phyloP scores from a whole-genome alignment of 106 monocot species.

The Amphibolis antarctica region DNA sequence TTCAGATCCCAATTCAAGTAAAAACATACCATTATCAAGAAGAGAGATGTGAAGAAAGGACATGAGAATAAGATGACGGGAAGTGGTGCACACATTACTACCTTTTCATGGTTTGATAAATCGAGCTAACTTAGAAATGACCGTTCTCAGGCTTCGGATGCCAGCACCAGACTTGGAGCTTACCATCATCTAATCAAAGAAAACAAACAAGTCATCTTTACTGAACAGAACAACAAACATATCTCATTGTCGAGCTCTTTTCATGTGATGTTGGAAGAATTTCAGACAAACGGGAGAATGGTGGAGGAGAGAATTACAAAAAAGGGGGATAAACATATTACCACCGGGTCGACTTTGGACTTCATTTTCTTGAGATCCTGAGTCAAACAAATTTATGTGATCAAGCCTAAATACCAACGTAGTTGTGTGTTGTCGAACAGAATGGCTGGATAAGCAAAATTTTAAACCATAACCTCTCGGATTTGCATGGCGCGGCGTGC shows the following conservation, averaged over 20 bases:
- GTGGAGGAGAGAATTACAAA: not conserved
- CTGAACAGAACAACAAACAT: not conserved
- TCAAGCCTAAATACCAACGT: no score
- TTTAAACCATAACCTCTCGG: constrained; percentile 49
- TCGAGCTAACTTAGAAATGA: constrained; percentile 66
- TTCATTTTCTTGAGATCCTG: constrained; percentile 71
- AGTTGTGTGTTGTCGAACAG: not conserved
- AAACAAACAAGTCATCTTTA: not conserved
- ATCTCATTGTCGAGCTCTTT: not conserved
- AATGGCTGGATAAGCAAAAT: not conserved
- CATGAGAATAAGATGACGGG: not conserved
- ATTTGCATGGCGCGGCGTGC: constrained; percentile 98
- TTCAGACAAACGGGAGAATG: not conserved
- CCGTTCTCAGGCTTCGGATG: constrained; percentile 54
- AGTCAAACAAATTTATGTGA: not conserved
- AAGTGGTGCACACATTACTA: not conserved
- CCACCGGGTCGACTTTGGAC: constrained; percentile 70
- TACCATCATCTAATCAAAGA: constrained; percentile 63
- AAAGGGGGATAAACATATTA: constrained; percentile 19
- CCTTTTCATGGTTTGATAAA: constrained; percentile 20
- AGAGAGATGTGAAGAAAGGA: not conserved
- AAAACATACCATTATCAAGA: no score
- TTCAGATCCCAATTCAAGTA: no score
- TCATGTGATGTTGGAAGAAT: not conserved
- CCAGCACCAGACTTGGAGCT: constrained; percentile 96